Conservation (phyloP, 192 early-diverging fungal species). For the Dissophora globulifera region DNA sequence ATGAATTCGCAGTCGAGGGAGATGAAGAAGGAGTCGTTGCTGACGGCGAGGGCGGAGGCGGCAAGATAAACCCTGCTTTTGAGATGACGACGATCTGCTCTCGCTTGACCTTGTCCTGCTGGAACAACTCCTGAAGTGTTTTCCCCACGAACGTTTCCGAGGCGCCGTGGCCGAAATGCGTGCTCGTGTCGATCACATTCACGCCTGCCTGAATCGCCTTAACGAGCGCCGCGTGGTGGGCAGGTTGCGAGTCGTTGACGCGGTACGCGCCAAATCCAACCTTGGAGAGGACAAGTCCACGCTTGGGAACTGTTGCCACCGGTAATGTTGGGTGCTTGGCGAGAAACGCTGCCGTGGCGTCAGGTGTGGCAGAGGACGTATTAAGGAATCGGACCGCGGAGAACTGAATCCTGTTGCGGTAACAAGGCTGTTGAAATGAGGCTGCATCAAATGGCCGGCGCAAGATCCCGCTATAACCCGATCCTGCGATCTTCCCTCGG, state of each 20-base stretch:
- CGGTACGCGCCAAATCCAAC: conserved; percentile 78
- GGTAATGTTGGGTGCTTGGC: conserved; percentile 39
- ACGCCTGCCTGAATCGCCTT: conserved; percentile 69
- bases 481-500: neutral
- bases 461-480: neutral
- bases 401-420: too few species aligned
- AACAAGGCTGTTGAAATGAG: too few species aligned
- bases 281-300: conserved; percentile 58
- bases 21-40: neutral
- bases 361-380: conserved; percentile 26
- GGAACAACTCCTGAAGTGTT: conserved; percentile 49
- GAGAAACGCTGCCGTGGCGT: conserved; percentile 38
- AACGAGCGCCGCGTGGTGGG: conserved; percentile 61
- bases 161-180: conserved; percentile 74
- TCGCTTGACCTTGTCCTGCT: conserved; percentile 49
- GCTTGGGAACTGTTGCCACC: conserved; percentile 54
- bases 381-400: neutral
- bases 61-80: conserved; percentile 62
- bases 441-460: neutral
- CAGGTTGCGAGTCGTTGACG: conserved; percentile 43
- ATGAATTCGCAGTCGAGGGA: too few species aligned
- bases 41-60: neutral
- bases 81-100: conserved; percentile 60
- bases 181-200: conserved; percentile 79
- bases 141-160: conserved; percentile 70